Evolutionary conservation across 2,329 filamentous ascomycete genomes (phyloP), one percentile per base, ranked within the genome.

Genomic region (Aspergillus floridensis): DNA sequence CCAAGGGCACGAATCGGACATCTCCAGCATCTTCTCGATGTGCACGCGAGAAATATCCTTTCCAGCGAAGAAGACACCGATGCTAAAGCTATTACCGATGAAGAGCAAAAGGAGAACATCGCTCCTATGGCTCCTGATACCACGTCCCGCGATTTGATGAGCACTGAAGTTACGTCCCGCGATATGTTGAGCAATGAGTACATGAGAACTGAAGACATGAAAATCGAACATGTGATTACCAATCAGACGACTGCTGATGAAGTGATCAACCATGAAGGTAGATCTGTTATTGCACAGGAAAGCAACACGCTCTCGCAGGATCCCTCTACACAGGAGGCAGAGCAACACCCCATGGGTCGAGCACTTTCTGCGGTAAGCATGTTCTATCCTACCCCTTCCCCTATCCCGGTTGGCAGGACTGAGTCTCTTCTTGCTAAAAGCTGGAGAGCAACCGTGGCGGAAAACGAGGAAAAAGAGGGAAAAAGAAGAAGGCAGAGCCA

Each of bases 311-410:
- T 60, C 57, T 14, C 50, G 53, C 24, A 49, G 21, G 65, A 71
- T 41, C 66, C 69, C 0, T 74, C 67, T 64, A 46, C 57, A 14
- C 59, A 63, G n/a, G 59, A 61, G 32, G 59, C 62, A 16, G 46
- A 47, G n/a, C 60, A 62, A 4, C 50, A 62, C 4, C 66, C 65
- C 2, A 60, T 69, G 22, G 70, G 71, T 16, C 56, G 57, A 49
- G 63, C 72, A 1, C 64, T 74, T 6, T 74, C 72, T 2, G 72
- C 72, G 16, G 72, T 74, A 16, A 64, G 61, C 10, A 59, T 74
- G 3, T 69, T 74, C 35, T 59, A 61, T 16, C 65, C 69, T 3
- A 35, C 56, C 6, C 52, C 49, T 12, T 63, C 55, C 24, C 65
- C 66, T 3, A 54, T 74, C 21, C 72, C 72, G 0, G 53, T 59